Evolutionary conservation across 1,139 yeast species (phyloP).

Genomic region (Debaryomycetaceae sp.): DNA sequence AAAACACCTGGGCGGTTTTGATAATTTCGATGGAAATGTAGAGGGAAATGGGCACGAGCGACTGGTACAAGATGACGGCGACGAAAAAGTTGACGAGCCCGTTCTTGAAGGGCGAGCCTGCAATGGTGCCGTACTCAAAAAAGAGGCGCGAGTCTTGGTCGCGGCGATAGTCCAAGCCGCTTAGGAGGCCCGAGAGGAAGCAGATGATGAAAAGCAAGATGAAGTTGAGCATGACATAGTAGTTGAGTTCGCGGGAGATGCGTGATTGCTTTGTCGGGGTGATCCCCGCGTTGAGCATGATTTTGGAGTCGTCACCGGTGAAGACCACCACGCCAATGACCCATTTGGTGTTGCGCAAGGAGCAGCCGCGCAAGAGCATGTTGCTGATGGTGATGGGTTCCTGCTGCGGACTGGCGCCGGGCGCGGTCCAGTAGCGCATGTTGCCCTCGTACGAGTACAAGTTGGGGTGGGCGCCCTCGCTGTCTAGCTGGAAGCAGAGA

Average conservation of each 20-base stretch:
- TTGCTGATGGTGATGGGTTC: slow-evolving; percentile 42
- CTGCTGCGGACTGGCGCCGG: slow-evolving; percentile 9
- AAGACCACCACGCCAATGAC: slow-evolving; percentile 40
- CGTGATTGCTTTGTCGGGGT: slow-evolving; percentile 49
- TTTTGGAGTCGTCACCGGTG: slow-evolving; percentile 46
- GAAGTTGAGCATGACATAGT: slow-evolving; percentile 39
- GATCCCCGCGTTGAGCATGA: slow-evolving; percentile 46
- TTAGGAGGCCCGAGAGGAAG: slow-evolving; percentile 41
- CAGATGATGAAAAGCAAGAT: slow-evolving; percentile 36
- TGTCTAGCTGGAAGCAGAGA: slow-evolving; percentile 32
- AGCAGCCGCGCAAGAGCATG: slow-evolving; percentile 40
- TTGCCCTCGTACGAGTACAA: slow-evolving; percentile 45
- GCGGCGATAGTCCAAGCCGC: slow-evolving; percentile 36
- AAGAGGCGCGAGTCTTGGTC: slow-evolving; percentile 25
- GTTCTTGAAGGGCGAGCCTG: slow-evolving; percentile 38
- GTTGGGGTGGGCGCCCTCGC: slow-evolving; percentile 48
- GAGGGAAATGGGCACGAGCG: slow-evolving; percentile 49
- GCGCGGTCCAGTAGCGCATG: slow-evolving; percentile 17
- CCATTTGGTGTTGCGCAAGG: slow-evolving; percentile 46
- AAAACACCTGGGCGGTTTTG: slow-evolving; percentile 47
- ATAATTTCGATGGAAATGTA: slow-evolving; percentile 51
- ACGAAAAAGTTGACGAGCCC: slow-evolving; percentile 44
- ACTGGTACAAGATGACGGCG: slow-evolving; percentile 44
- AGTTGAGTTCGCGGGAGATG: slow-evolving; percentile 40
- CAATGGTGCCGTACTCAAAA: slow-evolving; percentile 42